Base-by-base conservation (phyloP, 805 yeast genomes). In the Pichia paraexigua region DNA sequence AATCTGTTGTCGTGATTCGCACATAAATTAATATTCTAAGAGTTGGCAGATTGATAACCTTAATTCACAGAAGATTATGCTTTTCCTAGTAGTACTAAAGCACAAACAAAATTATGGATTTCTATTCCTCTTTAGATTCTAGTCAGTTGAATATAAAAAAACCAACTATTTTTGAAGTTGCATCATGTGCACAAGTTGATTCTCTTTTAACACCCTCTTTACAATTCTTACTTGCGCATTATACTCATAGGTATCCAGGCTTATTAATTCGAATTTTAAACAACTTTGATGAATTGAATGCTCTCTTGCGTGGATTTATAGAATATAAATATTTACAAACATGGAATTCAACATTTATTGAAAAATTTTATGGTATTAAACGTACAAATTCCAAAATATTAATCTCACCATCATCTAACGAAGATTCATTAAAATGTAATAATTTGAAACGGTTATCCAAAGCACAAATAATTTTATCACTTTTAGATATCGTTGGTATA, bases 291-390 rank as follows among this genome's bases (percentile, higher is more conserved):
- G 96, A 88, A 70, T 60, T 89, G 39, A 84, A 84, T 58, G 64
- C 84, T 4, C 53, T 78, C 2, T 53, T 84, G 2, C 71, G 91
- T 60, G 81, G 86, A 0, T 52, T 76, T 3, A 69, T 92, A 1
- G 97, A 94, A 65, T 81, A 81, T 72, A 75, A 77, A 55, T 87
- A 83, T 58, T 65, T 92, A 46, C 76, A 71, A 48, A 72, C 73
- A 46, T 87, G 94, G 88, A 91, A 87, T 60, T 80, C 95, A 0
- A 80, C 94, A 2, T 88, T 92, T 61, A 88, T 95, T 0, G 97
- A 92, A 65, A 86, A 87, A 62, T 92, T 92, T 63, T 92, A 92
- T 63, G 98, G 97, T 2, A 68, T 92, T 56, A 89, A 89, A 62
- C 72, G 95, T 46, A 76, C 77, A 28, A 40, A 41, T 22, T 32